A percentile compares a stretch with the other conserved stretches of the same genome.
These are phyloP conservation scores for Xylaria sp. DNA, from an alignment of 2,329 filamentous ascomycete species.

Conservation along the genomic window DNA sequence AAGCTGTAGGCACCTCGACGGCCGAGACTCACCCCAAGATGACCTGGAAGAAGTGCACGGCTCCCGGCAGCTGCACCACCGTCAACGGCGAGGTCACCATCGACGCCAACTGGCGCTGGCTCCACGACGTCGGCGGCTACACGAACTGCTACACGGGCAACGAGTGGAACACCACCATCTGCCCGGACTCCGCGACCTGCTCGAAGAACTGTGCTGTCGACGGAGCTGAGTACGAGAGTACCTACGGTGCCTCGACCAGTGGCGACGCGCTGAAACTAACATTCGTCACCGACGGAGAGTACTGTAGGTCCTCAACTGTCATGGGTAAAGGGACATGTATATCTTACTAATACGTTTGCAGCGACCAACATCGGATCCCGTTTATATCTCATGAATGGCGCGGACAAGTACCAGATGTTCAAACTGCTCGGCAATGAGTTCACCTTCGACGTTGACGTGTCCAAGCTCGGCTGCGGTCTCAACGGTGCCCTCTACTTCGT, in stretches of 20 bases:
- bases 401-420: slow-evolving; percentile 66
- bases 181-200: slow-evolving; percentile 52
- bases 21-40: slow-evolving; percentile 58
- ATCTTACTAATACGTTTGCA: slow-evolving; percentile 21
- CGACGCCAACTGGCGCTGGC: slow-evolving; percentile 64
- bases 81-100: slow-evolving; percentile 57
- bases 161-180: slow-evolving; percentile 50
- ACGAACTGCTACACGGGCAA: slow-evolving; percentile 62
- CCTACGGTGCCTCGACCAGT: slow-evolving; percentile 59
- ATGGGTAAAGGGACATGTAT: background rate
- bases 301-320: slow-evolving; percentile 40
- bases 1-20: slow-evolving; percentile 54
- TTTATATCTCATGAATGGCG: slow-evolving; percentile 65
- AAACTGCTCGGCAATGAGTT: slow-evolving; percentile 68
- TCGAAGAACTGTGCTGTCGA: slow-evolving; percentile 56
- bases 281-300: slow-evolving; percentile 60
- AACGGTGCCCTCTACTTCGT: slow-evolving; percentile 70
- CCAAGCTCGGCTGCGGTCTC: slow-evolving; percentile 67
- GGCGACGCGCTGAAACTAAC: slow-evolving; percentile 58
- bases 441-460: slow-evolving; percentile 71
- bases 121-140: slow-evolving; percentile 53
- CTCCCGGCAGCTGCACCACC: slow-evolving; percentile 55
- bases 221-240: slow-evolving; percentile 56
- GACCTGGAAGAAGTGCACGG: slow-evolving; percentile 58
- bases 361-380: slow-evolving; percentile 56